A percentile compares a stretch with the other conserved stretches of the same genome.
Evolutionary conservation across 2,329 filamentous ascomycete genomes (phyloP).

Genomic region (Pseudogymnoascus sp.): DNA sequence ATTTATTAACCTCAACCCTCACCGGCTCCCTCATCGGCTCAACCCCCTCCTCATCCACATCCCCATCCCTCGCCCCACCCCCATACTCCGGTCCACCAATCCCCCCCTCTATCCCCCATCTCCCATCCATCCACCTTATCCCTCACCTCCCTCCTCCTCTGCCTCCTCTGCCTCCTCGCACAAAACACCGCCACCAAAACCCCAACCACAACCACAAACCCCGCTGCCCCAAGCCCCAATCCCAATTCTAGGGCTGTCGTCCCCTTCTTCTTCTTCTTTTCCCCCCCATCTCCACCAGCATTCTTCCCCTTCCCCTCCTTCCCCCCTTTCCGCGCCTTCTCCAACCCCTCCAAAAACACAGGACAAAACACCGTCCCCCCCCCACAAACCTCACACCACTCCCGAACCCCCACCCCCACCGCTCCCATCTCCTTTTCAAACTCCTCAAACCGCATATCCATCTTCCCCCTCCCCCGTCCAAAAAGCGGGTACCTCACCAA

Average conservation of each 20-base stretch:
- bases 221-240: not conserved
- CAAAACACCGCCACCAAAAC: not conserved
- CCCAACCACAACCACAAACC: not conserved
- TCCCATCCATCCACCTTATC: not conserved
- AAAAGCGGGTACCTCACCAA: slow-evolving; percentile 55
- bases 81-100: not conserved
- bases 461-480: slow-evolving; percentile 49
- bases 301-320: slow-evolving; percentile 17
- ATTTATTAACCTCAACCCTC: not conserved
- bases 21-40: not conserved
- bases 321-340: slow-evolving; percentile 40
- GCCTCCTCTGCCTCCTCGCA: not conserved
- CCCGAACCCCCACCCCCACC: slow-evolving; percentile 33
- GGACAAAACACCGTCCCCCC: slow-evolving; percentile 55
- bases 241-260: slow-evolving; percentile 19
- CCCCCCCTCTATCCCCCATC: not conserved
- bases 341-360: slow-evolving; percentile 38
- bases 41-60: not conserved
- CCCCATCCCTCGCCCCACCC: not conserved
- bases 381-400: slow-evolving; percentile 58
- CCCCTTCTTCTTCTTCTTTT: slow-evolving; percentile 15
- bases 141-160: not conserved
- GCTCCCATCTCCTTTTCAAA: too few relatives aligned
- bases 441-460: too few relatives aligned
- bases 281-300: slow-evolving; percentile 23